phyloP scores from a whole-genome alignment of 2,329 filamentous ascomycete genomes.

The Penicillium palitans region DNA sequence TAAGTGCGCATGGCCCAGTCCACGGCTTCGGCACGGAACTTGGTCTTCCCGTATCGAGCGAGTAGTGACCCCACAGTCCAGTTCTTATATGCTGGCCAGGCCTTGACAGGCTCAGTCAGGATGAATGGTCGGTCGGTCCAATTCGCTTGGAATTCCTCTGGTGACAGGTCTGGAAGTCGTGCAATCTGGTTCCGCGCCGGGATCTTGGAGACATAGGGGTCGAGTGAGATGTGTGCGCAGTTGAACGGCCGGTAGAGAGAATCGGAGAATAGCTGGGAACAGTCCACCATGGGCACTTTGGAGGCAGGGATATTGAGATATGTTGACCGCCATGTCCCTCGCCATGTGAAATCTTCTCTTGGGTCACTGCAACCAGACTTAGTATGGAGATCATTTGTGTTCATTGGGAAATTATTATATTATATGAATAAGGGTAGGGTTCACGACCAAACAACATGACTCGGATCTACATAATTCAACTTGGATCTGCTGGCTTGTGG shows the following conservation, averaged over 20 bases:
- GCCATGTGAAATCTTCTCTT: conserved; percentile 62
- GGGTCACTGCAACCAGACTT: conserved; percentile 29
- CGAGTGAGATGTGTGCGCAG: conserved; percentile 73
- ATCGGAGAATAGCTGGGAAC: conserved; percentile 82
- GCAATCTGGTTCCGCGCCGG: conserved; percentile 71
- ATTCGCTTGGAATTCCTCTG: conserved; percentile 68
- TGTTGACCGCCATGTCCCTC: conserved; percentile 80
- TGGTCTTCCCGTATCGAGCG: conserved; percentile 61
- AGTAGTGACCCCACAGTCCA: conserved; percentile 74
- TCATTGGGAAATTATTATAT: not conserved
- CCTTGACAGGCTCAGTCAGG: conserved; percentile 74
- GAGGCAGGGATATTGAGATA: conserved; percentile 61
- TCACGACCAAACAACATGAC: not conserved
- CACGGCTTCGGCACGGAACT: conserved; percentile 87
- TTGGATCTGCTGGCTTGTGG: conserved; percentile 28
- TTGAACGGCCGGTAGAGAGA: conserved; percentile 86
- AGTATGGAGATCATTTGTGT: conserved; percentile 12
- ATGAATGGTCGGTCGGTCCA: conserved; percentile 87
- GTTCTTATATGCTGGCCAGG: conserved; percentile 73
- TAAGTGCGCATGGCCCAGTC: conserved; percentile 88
- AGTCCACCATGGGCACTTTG: conserved; percentile 63
- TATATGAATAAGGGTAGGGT: not conserved
- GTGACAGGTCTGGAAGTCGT: conserved; percentile 66
- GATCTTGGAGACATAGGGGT: conserved; percentile 68
- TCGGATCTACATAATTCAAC: conserved; percentile 10